Base-by-base conservation (phyloP, 176 grass and related monocot species). In the Chloris gayana region DNA sequence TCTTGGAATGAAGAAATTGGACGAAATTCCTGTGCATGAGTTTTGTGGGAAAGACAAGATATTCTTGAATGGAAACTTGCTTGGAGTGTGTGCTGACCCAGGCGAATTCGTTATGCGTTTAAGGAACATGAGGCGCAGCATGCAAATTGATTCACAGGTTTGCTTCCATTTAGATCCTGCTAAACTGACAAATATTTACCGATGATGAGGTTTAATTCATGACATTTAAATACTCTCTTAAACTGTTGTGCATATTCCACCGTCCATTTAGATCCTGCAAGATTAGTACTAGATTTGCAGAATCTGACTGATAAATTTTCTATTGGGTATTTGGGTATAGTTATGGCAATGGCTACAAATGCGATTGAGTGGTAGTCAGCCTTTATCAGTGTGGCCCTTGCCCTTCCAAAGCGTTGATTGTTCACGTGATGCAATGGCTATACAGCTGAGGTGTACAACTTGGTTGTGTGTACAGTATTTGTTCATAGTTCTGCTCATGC, bases 41-140 rank as follows among this genome's bases (percentile, higher is more conserved):
- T 57, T 84, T 35, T 67, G 61, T 24, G 85, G 71, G 42, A 85
- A 84, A 65, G 51, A 85, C 67, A 97, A 78, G 69, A 81, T 97
- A 14, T 90, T 97, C 73, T 65, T 97, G 87, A 97, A 97, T 91
- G 89, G 91, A 29, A 67, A 76, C 29, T 91, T 88, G 82, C 24
- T 94, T 75, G 91, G 94, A 58, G 72, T 90, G 66, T 90, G 87
- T 75, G 24, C 45, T 53, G 69, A 92, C 33, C 63, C 87, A 66
- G 76, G 24, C 0, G 78, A 82, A 44, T 90, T 97, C 72, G 79
- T 84, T 49, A 66, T 44, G 26, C 82, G 34, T 19, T 80, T 94
- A 61, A 84, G 85, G 85, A 86, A 41, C 49, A 84, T 91, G 84
- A 86, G 89, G 30, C 82, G 87, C 17, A 82, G 71, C 72, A 90